phyloP scores from a whole-genome alignment of 108 stramenopile genomes.

The Pseudonitzschia delicatissima region DNA sequence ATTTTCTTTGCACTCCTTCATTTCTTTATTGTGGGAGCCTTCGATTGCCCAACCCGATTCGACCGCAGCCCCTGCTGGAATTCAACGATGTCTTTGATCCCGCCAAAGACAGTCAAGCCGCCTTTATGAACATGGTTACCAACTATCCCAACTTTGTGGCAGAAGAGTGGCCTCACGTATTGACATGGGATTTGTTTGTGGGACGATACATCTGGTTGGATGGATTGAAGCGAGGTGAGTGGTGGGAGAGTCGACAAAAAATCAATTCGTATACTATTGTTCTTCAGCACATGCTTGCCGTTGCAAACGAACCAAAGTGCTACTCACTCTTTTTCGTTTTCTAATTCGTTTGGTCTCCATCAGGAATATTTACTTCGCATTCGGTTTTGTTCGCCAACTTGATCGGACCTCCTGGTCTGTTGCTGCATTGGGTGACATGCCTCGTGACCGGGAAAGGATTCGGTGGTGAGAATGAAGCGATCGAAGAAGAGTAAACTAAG shows the following conservation, averaged over 20 bases:
- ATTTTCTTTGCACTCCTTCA: constrained; percentile 68
- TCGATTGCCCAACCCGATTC: constrained; percentile 63
- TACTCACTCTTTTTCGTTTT: background rate
- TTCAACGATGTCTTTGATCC: constrained; percentile 89
- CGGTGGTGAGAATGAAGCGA: constrained; percentile 38
- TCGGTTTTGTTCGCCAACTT: constrained; percentile 84
- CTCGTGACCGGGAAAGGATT: constrained; percentile 64
- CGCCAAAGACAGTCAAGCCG: constrained; percentile 69
- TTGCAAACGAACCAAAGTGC: background rate
- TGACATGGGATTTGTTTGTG: constrained; percentile 92
- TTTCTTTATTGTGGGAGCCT: constrained; percentile 72
- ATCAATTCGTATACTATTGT: too few species aligned
- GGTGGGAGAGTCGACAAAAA: background rate
- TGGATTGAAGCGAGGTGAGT: constrained; percentile 59
- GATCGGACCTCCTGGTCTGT: constrained; percentile 87
- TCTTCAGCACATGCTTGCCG: too few species aligned
- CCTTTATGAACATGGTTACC: constrained; percentile 81
- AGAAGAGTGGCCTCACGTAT: constrained; percentile 88
- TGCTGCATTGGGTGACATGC: constrained; percentile 78
- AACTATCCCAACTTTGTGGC: constrained; percentile 87
- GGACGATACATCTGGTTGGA: constrained; percentile 90
- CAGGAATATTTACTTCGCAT: constrained; percentile 68
- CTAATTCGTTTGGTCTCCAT: background rate
- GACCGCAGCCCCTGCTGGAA: constrained; percentile 78
- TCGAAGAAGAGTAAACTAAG: background rate